Evolutionary conservation across 1,284 basidiomycete species (phyloP).

Genomic region (Rhodotorula sp.): DNA sequence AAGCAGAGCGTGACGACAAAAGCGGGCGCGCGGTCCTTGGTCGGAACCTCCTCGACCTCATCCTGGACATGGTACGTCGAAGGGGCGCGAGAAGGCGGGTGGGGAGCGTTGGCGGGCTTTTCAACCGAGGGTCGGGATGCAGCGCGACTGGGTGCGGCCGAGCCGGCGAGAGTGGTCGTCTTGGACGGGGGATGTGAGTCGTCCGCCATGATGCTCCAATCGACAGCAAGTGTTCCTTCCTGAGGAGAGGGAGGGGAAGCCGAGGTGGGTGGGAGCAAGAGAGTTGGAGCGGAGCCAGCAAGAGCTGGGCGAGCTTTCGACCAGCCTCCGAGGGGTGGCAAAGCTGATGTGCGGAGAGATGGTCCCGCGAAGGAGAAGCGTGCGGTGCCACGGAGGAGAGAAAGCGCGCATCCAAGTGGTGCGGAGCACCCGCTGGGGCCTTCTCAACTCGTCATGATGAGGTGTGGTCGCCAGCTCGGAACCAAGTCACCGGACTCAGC

Average conservation of each 20-base stretch:
- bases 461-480: too few species aligned
- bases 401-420: background rate
- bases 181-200: conserved; percentile 8
- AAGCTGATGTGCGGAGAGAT: conserved; percentile 5
- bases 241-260: too few species aligned
- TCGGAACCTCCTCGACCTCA: conserved; percentile 10
- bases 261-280: background rate
- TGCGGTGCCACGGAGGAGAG: background rate
- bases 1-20: conserved; percentile 39
- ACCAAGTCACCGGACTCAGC: too few species aligned
- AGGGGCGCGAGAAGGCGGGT: conserved; percentile 22
- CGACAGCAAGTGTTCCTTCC: background rate
- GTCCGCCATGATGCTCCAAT: background rate
- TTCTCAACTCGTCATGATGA: too few species aligned
- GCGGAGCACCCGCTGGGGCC: too few species aligned
- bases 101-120: background rate
- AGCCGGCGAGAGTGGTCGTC: conserved; percentile 27
- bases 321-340: background rate
- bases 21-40: conserved; percentile 36
- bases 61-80: conserved; percentile 27
- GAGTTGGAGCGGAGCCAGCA: background rate
- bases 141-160: conserved; percentile 18
- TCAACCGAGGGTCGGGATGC: conserved; percentile 5
- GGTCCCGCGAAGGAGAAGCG: conserved; percentile 1
- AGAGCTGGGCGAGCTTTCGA: background rate